These are phyloP conservation scores for Zygoascus biomembranicola DNA, from an alignment of 805 yeast genomes.

Conservation along the genomic window DNA sequence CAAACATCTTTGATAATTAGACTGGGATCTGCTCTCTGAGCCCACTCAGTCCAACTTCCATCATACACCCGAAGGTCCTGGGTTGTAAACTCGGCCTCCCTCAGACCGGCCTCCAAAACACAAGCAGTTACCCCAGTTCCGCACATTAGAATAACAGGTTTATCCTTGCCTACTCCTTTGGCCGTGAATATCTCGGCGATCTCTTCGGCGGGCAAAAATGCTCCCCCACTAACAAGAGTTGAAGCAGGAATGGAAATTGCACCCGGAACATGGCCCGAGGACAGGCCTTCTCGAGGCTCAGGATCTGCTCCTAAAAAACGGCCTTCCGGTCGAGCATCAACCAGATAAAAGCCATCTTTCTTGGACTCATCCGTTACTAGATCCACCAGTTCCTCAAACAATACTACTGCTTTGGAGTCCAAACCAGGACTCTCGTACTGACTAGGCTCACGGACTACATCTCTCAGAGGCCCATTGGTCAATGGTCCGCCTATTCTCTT, in stretches of 20 bases:
- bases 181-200: constrained; percentile 41
- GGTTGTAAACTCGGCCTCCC: constrained; percentile 36
- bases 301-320: constrained; percentile 74
- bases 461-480: constrained; percentile 28
- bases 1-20: constrained; percentile 38
- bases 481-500: constrained; percentile 38
- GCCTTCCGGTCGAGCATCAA: constrained; percentile 75
- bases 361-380: constrained; percentile 41
- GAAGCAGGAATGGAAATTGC: constrained; percentile 69
- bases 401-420: constrained; percentile 44
- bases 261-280: constrained; percentile 87
- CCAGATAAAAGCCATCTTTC: constrained; percentile 32
- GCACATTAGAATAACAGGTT: constrained; percentile 80
- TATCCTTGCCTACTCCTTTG: constrained; percentile 31
- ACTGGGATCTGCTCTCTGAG: constrained; percentile 56
- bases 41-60: constrained; percentile 68
- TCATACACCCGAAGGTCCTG: constrained; percentile 46
- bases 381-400: constrained; percentile 56
- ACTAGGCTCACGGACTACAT: constrained; percentile 14
- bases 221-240: constrained; percentile 44
- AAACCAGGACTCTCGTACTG: constrained; percentile 25
- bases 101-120: constrained; percentile 68
- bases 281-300: constrained; percentile 82
- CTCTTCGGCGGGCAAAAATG: constrained; percentile 41
- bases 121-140: constrained; percentile 97